phyloP scores from a whole-genome alignment of 208 protist genomes.

The Crithidia fasciculata region DNA sequence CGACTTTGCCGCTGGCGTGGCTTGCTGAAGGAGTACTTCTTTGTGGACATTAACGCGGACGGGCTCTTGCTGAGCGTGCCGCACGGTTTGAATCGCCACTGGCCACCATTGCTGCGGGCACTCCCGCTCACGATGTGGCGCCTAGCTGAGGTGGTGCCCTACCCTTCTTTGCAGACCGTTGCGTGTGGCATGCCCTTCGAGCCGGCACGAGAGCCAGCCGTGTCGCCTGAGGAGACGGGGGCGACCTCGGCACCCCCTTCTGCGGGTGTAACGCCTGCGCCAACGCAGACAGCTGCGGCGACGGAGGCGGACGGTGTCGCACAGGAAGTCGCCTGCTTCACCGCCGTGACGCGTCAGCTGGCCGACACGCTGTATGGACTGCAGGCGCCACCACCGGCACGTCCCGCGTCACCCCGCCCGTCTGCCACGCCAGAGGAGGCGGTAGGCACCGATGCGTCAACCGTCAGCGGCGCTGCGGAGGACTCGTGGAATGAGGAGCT shows the following conservation, averaged over 20 bases:
- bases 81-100: slow-evolving; percentile 62
- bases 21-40: slow-evolving; percentile 87
- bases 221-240: neutral
- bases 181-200: neutral
- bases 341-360: slow-evolving; percentile 66
- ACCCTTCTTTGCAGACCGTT: slow-evolving; percentile 21
- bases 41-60: slow-evolving; percentile 56
- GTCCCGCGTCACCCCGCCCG: neutral
- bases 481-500: slow-evolving; percentile 13
- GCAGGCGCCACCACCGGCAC: slow-evolving; percentile 13
- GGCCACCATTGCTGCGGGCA: slow-evolving; percentile 69
- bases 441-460: no score
- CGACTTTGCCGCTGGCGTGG: slow-evolving; percentile 61
- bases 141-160: slow-evolving; percentile 74
- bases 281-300: slow-evolving; percentile 14
- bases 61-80: slow-evolving; percentile 60
- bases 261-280: neutral
- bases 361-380: slow-evolving; percentile 75
- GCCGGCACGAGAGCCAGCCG: neutral
- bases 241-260: neutral
- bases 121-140: slow-evolving; percentile 72
- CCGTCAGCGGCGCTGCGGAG: neutral
- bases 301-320: slow-evolving; percentile 43
- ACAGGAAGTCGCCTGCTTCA: slow-evolving; percentile 77
- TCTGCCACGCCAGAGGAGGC: neutral